Conservation (phyloP, 2,329 filamentous ascomycete species). For the Xylaria sp. region DNA sequence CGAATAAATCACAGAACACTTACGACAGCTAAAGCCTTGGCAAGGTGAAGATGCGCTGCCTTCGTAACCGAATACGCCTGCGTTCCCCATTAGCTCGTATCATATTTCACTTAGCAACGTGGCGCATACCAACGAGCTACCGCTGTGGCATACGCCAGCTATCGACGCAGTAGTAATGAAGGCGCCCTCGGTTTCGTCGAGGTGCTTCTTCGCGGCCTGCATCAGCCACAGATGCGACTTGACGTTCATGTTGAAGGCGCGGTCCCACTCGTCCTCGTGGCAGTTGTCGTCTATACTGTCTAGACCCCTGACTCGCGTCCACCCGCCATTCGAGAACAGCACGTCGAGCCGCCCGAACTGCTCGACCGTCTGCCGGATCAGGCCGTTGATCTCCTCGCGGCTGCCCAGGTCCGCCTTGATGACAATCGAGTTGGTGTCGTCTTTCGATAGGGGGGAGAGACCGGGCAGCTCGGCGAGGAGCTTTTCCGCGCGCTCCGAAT, state of each 20-base stretch:
- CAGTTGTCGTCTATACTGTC: conserved; percentile 63
- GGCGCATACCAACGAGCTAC: conserved; percentile 64
- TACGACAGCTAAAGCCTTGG: conserved; percentile 61
- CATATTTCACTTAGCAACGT: not conserved
- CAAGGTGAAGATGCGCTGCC: conserved; percentile 73
- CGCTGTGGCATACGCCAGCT: conserved; percentile 71
- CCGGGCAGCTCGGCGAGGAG: conserved; percentile 66
- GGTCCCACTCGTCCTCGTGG: conserved; percentile 69
- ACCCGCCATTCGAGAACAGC: conserved; percentile 78
- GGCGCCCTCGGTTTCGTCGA: conserved; percentile 67
- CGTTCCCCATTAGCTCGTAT: not conserved
- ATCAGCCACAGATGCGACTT: conserved; percentile 71
- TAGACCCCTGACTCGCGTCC: conserved; percentile 61
- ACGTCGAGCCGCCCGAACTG: conserved; percentile 78
- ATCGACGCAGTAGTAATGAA: conserved; percentile 74
- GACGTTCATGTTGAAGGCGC: conserved; percentile 70
- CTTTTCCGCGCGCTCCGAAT: conserved; percentile 67
- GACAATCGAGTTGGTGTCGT: conserved; percentile 55
- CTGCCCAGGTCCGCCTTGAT: conserved; percentile 75
- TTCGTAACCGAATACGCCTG: conserved; percentile 82
- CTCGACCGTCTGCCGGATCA: conserved; percentile 69
- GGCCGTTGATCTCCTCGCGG: conserved; percentile 66
- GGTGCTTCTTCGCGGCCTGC: conserved; percentile 63
- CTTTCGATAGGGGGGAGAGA: conserved; percentile 52
- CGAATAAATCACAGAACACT: conserved; percentile 11